These are phyloP conservation scores for Fusarium tuaranense DNA, from an alignment of 2,329 filamentous ascomycete genomes.

Conservation along the genomic window DNA sequence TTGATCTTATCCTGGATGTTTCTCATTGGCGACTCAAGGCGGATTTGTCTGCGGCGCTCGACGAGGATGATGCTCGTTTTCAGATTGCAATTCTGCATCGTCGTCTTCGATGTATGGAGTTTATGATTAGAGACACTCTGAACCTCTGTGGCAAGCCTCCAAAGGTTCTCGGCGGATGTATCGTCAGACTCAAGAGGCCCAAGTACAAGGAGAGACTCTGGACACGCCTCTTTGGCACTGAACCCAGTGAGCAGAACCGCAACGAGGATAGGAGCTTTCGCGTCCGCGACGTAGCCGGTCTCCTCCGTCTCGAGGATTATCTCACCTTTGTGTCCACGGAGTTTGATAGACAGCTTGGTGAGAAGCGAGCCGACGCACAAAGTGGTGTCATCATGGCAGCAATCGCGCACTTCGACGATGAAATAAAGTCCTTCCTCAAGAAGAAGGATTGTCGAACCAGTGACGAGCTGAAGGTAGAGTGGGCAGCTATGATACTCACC, in stretches of 20 bases:
- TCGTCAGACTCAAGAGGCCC: slow-evolving; percentile 17
- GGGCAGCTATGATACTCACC: slow-evolving; percentile 10
- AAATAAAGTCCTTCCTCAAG: slow-evolving; percentile 6
- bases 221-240: slow-evolving; percentile 16
- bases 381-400: background rate
- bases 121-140: slow-evolving; percentile 6
- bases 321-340: slow-evolving; percentile 16
- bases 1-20: slow-evolving; percentile 27
- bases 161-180: slow-evolving; percentile 27
- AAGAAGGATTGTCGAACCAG: background rate
- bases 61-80: background rate
- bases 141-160: slow-evolving; percentile 12
- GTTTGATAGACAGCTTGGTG: slow-evolving; percentile 2
- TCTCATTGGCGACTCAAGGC: background rate
- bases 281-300: slow-evolving; percentile 24
- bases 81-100: slow-evolving; percentile 7
- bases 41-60: background rate
- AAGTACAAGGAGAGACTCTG: slow-evolving; percentile 26
- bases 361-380: background rate
- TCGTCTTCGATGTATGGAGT: slow-evolving; percentile 16
- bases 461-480: slow-evolving; percentile 9
- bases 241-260: background rate
- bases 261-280: slow-evolving; percentile 1
- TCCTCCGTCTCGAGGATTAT: slow-evolving; percentile 31
- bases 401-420: slow-evolving; percentile 19